Conservation (phyloP, 2,329 filamentous ascomycete species). For the Fusarium sarcochroum region DNA sequence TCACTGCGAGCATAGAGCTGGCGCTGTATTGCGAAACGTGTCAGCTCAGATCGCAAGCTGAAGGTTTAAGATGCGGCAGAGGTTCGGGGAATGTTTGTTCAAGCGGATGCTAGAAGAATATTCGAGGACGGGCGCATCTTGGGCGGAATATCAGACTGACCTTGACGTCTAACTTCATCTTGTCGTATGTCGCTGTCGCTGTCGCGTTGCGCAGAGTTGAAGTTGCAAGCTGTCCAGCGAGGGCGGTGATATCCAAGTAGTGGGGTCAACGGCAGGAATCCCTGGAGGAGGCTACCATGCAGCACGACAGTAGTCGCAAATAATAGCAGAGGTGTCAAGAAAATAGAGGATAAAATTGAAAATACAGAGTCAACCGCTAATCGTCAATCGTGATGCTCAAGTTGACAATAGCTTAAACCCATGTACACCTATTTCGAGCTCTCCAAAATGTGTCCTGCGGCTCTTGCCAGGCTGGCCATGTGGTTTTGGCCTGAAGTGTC, state of each 20-base stretch:
- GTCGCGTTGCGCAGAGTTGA: slow-evolving; percentile 46
- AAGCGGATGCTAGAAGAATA: background rate
- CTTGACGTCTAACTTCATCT: slow-evolving; percentile 61
- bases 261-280: slow-evolving; percentile 48
- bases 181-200: slow-evolving; percentile 46
- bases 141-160: slow-evolving; percentile 45
- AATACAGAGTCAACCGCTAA: slow-evolving; percentile 16
- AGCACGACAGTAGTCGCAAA: slow-evolving; percentile 29
- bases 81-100: background rate
- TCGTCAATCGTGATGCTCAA: slow-evolving; percentile 41
- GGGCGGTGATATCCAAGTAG: slow-evolving; percentile 50
- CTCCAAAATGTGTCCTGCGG: slow-evolving; percentile 51
- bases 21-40: slow-evolving; percentile 54
- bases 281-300: slow-evolving; percentile 48
- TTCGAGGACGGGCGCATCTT: slow-evolving; percentile 3
- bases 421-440: slow-evolving; percentile 46
- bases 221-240: slow-evolving; percentile 50
- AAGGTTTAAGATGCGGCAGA: slow-evolving; percentile 7
- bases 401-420: slow-evolving; percentile 41
- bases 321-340: background rate
- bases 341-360: background rate
- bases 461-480: slow-evolving; percentile 50
- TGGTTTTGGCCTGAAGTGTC: slow-evolving; percentile 47
- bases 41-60: slow-evolving; percentile 44
- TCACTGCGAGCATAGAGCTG: slow-evolving; percentile 82